Base-by-base conservation (phyloP, 2,329 filamentous ascomycete species). In the Fusarium concolor region DNA sequence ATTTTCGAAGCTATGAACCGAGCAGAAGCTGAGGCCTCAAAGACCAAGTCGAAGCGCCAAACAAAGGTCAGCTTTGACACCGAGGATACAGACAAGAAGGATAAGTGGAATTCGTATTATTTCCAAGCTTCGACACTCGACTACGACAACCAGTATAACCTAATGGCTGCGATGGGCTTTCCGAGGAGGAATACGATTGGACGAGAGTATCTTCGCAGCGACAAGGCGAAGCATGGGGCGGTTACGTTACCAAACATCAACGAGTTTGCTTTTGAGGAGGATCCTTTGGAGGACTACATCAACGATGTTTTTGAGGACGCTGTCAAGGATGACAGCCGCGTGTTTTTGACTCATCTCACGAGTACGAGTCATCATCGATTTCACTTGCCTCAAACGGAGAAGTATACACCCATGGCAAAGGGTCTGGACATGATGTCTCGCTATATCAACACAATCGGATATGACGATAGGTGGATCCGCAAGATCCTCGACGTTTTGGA, bases 311-410 rank as follows among this genome's bases (percentile, higher is more conserved):
- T 79, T 15, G 62, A 62, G 4, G 65, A 71, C 2, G 77, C 77
- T 15, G 71, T 65, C 35, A 65, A 74, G 38, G 73, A 72, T 1
- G 70, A 78, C 15, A 72, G 78, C 39, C 71, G 77, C 11, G 66
- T 79, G 1, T 79, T 79, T 31, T 54, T 79, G 6, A 74, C 76
- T 3, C 78, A 79, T 56, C 55, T 79, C 5, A 79, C 78, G 5
- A 79, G 77, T 59, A 79, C 77, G 6, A 75, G 73, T 4, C 77
- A 79, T 53, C 77, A 79, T 37, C 71, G 75, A 8, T 79, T 76
- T 42, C 71, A 68, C 1, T 59, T 79, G 49, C 77, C 77, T 2
- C 65, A 58, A 6, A 69, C 71, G 0, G 76, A 77, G 29, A 55
- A 57, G 4, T 75, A 76, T 10, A 71, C 75, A 0, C 72, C 72